These are phyloP conservation scores for Lactarius hatsudake DNA, from an alignment of 768 basidiomycete species.

Conservation along the genomic window DNA sequence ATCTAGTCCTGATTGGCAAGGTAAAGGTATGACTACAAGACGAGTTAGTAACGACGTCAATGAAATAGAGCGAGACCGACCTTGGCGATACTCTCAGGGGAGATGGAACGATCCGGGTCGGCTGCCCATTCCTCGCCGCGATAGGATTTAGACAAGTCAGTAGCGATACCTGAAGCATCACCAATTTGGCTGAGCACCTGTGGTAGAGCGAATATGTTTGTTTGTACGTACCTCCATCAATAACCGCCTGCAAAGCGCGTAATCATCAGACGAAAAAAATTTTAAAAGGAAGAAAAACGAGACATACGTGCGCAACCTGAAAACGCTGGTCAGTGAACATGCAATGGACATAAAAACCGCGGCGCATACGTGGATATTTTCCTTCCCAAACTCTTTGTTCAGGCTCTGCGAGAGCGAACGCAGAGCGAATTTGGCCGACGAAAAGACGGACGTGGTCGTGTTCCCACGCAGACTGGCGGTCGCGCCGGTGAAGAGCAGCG, in stretches of 20 bases:
- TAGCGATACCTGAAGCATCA: conserved; percentile 32
- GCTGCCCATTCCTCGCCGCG: conserved; percentile 39
- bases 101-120: conserved; percentile 49
- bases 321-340: not conserved
- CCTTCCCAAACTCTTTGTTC: conserved; percentile 44
- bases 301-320: conserved; percentile 16
- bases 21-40: conserved; percentile 56
- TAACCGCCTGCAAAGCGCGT: conserved; percentile 47
- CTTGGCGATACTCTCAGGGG: conserved; percentile 67
- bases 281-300: not conserved
- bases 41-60: not conserved
- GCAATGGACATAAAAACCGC: conserved; percentile 35
- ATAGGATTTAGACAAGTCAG: not conserved
- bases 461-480: conserved; percentile 43
- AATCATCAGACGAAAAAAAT: not conserved
- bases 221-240: conserved; percentile 57
- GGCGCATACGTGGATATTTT: conserved; percentile 42
- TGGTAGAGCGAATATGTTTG: too few relatives aligned
- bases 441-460: conserved; percentile 38
- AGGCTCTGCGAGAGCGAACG: conserved; percentile 44
- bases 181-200: not conserved
- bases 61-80: conserved; percentile 36
- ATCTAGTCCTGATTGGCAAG: conserved; percentile 66
- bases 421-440: conserved; percentile 42
- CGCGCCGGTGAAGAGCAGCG: conserved; percentile 45